These are phyloP conservation scores for Venturia asperata DNA, from an alignment of 2,329 filamentous ascomycete species.

Conservation along the genomic window DNA sequence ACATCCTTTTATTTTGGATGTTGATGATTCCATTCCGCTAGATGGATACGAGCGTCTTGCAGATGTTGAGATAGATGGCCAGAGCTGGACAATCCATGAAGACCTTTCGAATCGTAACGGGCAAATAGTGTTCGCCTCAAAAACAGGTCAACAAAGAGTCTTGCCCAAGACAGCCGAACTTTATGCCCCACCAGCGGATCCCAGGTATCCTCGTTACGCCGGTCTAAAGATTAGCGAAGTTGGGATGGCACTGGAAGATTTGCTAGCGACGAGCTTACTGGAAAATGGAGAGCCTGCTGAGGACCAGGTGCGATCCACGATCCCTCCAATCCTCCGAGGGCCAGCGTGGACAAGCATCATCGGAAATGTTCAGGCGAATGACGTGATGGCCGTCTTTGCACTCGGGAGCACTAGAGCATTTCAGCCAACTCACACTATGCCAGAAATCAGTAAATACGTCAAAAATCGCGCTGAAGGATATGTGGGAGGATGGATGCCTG, in stretches of 20 bases:
- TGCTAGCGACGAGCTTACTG: slow-evolving; percentile 16
- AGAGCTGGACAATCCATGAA: slow-evolving; percentile 8
- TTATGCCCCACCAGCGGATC: background rate
- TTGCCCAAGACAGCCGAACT: slow-evolving; percentile 12
- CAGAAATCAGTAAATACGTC: background rate
- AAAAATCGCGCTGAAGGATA: slow-evolving; percentile 5
- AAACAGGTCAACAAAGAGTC: slow-evolving; percentile 1
- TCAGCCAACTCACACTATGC: slow-evolving; percentile 3
- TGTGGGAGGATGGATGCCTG: slow-evolving; percentile 19
- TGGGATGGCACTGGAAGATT: slow-evolving; percentile 14
- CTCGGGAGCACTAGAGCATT: slow-evolving; percentile 7
- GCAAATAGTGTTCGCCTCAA: slow-evolving; percentile 9
- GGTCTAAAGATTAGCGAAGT: slow-evolving; percentile 10
- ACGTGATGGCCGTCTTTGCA: slow-evolving; percentile 15
- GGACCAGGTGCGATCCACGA: slow-evolving; percentile 14
- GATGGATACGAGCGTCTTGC: slow-evolving; percentile 2
- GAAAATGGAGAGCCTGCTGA: slow-evolving; percentile 17
- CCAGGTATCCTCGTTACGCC: slow-evolving; percentile 13
- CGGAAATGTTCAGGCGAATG: slow-evolving; percentile 17
- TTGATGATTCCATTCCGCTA: background rate
- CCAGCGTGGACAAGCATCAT: slow-evolving; percentile 11
- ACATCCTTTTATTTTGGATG: background rate
- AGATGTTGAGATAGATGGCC: slow-evolving; percentile 7
- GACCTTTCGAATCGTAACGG: slow-evolving; percentile 11
- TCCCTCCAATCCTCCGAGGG: slow-evolving; percentile 10